phyloP scores from a whole-genome alignment of 2,329 filamentous ascomycete species.

The Diplocarpon rosae region DNA sequence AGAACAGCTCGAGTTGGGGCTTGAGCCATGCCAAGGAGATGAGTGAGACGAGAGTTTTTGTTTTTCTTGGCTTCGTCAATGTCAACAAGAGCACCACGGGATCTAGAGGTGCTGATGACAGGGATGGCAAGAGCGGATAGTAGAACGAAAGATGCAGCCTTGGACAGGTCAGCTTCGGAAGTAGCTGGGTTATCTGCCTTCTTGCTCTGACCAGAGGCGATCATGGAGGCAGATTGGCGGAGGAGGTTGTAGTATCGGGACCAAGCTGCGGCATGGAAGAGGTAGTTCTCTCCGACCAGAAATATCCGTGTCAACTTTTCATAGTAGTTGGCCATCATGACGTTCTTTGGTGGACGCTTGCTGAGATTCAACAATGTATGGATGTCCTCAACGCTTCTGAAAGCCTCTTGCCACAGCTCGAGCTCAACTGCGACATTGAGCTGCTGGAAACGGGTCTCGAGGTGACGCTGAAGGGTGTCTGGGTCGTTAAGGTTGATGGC shows the following conservation, averaged over 20 bases:
- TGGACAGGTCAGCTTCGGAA: conserved; percentile 81
- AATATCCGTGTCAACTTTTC: conserved; percentile 98
- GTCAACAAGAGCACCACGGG: conserved; percentile 89
- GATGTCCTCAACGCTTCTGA: conserved; percentile 98
- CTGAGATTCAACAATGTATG: conserved; percentile 94
- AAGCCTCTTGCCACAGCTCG: conserved; percentile 98
- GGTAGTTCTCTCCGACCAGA: conserved; percentile 97
- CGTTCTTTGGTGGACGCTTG: conserved; percentile 95
- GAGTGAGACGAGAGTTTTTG: conserved; percentile 95
- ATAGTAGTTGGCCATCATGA: conserved; percentile 99
- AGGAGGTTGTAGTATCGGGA: conserved; percentile 95
- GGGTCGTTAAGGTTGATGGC: conserved; percentile 98
- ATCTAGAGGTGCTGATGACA: conserved; percentile 96
- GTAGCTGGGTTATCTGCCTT: conserved; percentile 92
- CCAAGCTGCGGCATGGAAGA: conserved; percentile 98
- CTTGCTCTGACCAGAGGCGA: conserved; percentile 74
- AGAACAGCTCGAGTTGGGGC: conserved; percentile 80
- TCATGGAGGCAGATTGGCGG: conserved; percentile 73
- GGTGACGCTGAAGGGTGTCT: conserved; percentile 90
- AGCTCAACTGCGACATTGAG: conserved; percentile 96
- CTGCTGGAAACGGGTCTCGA: conserved; percentile 97
- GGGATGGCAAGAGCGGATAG: conserved; percentile 94
- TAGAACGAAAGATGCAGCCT: conserved; percentile 90
- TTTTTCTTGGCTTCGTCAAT: conserved; percentile 96
- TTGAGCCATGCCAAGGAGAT: conserved; percentile 85